A percentile compares a stretch with the other conserved stretches of the same genome.
Evolutionary conservation across 2,329 filamentous ascomycete species (phyloP).

Genomic region (Lizonia empirigonia): DNA sequence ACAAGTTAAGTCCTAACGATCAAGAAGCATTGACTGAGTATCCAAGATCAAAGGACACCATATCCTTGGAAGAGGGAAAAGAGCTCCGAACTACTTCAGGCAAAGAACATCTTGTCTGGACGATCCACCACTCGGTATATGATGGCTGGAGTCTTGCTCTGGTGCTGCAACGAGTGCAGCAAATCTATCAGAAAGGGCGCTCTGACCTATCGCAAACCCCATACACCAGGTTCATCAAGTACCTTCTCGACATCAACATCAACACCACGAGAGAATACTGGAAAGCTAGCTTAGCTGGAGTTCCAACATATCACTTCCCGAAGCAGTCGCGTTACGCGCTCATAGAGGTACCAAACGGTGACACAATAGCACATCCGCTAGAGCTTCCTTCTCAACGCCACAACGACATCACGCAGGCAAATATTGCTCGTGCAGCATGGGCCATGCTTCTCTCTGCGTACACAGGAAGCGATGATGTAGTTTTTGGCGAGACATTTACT

Average conservation of each 20-base stretch:
- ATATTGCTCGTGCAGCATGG: slow-evolving; percentile 36
- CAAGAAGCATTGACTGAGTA: slow-evolving; percentile 63
- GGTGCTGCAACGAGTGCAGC: slow-evolving; percentile 9
- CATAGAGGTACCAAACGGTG: not conserved
- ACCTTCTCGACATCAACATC: not conserved
- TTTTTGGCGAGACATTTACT: slow-evolving; percentile 48
- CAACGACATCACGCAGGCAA: slow-evolving; percentile 12
- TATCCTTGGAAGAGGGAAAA: slow-evolving; percentile 64
- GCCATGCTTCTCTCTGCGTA: slow-evolving; percentile 31
- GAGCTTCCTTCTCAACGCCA: not conserved
- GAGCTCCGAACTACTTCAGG: too few species aligned
- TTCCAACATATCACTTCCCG: not conserved
- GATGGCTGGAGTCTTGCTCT: slow-evolving; percentile 32
- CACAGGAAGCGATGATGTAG: slow-evolving; percentile 37
- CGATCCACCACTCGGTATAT: slow-evolving; percentile 46
- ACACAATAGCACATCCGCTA: not conserved
- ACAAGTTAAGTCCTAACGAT: slow-evolving; percentile 63
- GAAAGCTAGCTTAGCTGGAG: not conserved
- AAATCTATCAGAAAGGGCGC: slow-evolving; percentile 9
- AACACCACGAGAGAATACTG: not conserved
- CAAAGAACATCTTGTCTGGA: too few species aligned
- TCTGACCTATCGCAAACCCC: not conserved
- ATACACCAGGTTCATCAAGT: slow-evolving; percentile 23
- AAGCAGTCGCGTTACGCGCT: too few species aligned
- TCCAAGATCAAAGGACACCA: slow-evolving; percentile 65